phyloP scores from a whole-genome alignment of 176 grass and related monocot genomes.

The Avena sativa region DNA sequence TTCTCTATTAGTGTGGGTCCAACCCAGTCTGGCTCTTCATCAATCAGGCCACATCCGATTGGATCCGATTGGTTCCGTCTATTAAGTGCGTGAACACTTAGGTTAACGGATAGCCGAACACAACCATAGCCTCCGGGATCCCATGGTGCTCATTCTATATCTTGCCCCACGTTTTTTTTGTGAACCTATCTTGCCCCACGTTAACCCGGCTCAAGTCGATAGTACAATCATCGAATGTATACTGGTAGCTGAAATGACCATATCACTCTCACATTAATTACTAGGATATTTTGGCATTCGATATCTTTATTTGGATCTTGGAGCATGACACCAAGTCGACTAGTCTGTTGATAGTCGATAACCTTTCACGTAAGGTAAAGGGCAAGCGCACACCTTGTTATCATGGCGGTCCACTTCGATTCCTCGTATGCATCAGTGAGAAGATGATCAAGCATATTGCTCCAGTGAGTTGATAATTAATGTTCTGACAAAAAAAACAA shows the following conservation, averaged over 20 bases:
- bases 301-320: conserved; percentile 3
- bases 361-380: conserved; percentile 43
- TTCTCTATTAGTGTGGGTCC: no score
- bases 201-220: no score
- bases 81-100: no score
- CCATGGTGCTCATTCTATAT: no score
- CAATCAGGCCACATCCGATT: no score
- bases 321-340: neutral
- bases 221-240: no score
- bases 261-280: neutral
- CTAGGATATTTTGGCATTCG: conserved; percentile 17
- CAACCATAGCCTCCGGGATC: no score
- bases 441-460: neutral
- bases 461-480: neutral
- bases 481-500: neutral
- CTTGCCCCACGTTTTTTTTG: no score
- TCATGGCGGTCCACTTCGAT: neutral
- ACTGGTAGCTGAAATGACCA: neutral
- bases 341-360: neutral
- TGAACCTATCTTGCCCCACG: no score
- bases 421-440: conserved; percentile 14
- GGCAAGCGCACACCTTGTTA: conserved; percentile 27
- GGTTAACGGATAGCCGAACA: no score
- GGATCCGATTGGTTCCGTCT: no score
- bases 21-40: no score